Evolutionary conservation across 2,329 filamentous ascomycete genomes (phyloP).

Genomic region (Penicillium sp.): DNA sequence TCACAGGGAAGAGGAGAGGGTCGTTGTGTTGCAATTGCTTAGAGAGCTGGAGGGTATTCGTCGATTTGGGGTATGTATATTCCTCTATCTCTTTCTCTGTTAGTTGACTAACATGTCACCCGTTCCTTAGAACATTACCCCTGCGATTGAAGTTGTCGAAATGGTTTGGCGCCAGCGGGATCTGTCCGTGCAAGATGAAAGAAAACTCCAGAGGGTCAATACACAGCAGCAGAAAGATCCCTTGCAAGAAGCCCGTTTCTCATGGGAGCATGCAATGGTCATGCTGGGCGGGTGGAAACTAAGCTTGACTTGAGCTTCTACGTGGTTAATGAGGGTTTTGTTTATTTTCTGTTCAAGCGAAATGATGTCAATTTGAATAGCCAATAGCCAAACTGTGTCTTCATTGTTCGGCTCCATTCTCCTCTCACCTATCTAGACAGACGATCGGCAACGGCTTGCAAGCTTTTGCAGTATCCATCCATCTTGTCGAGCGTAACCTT

Average conservation of each 20-base stretch:
- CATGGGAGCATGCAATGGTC: conserved; percentile 25
- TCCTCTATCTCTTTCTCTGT: no score
- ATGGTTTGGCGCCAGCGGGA: conserved; percentile 29
- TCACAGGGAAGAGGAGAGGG: conserved; percentile 17
- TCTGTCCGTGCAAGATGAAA: conserved; percentile 19
- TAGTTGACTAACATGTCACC: not conserved
- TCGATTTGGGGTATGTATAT: conserved; percentile 20
- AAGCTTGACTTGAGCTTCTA: conserved; percentile 16
- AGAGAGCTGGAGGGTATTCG: conserved; percentile 18
- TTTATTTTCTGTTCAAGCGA: not conserved
- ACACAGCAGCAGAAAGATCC: not conserved
- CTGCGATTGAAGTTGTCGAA: conserved; percentile 24
- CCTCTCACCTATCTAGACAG: not conserved
- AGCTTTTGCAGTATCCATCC: no score
- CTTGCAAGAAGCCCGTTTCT: conserved; percentile 10
- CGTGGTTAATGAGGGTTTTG: not conserved
- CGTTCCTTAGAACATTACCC: conserved; percentile 20
- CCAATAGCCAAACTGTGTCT: not conserved
- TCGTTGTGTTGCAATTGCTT: conserved; percentile 23
- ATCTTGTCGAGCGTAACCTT: no score
- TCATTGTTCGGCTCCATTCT: not conserved
- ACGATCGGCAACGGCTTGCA: no score
- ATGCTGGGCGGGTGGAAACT: conserved; percentile 26
- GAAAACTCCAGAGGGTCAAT: conserved; percentile 3
- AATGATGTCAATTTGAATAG: not conserved